These are phyloP conservation scores for Vaccinium vitisidaea DNA, from an alignment of 148 eudicot genomes.

Conservation along the genomic window DNA sequence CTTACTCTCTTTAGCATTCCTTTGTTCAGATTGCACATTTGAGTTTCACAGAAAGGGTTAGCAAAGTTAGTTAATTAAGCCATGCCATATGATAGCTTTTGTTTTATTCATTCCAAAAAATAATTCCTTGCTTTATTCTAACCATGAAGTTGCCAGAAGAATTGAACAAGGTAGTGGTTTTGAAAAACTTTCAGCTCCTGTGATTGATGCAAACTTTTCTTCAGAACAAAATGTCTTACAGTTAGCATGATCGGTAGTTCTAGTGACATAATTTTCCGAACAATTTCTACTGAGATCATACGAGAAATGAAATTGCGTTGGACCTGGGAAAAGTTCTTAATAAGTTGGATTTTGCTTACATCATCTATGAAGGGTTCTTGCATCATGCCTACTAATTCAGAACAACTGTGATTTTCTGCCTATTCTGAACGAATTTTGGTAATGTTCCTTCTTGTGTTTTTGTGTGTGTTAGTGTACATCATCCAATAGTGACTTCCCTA, in stretches of 20 bases:
- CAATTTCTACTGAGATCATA: neutral
- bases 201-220: neutral
- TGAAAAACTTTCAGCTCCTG: conserved; percentile 4
- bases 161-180: neutral
- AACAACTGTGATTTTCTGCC: neutral
- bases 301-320: neutral
- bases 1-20: neutral
- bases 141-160: conserved; percentile 6
- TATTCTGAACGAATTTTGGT: neutral
- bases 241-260: neutral
- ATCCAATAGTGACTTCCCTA: conserved; percentile 24
- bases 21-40: neutral
- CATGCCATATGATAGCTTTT: neutral
- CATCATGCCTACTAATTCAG: neutral
- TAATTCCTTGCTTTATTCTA: neutral
- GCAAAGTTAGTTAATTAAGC: neutral
- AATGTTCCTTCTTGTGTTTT: neutral
- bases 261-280: neutral
- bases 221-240: neutral
- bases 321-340: neutral
- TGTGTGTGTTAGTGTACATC: conserved; percentile 15
- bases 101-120: neutral
- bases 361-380: neutral
- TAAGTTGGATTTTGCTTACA: neutral
- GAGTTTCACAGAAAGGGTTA: neutral